Base-by-base conservation (phyloP, 2,329 filamentous ascomycete species). In the Trichoderma cornu-damae region DNA sequence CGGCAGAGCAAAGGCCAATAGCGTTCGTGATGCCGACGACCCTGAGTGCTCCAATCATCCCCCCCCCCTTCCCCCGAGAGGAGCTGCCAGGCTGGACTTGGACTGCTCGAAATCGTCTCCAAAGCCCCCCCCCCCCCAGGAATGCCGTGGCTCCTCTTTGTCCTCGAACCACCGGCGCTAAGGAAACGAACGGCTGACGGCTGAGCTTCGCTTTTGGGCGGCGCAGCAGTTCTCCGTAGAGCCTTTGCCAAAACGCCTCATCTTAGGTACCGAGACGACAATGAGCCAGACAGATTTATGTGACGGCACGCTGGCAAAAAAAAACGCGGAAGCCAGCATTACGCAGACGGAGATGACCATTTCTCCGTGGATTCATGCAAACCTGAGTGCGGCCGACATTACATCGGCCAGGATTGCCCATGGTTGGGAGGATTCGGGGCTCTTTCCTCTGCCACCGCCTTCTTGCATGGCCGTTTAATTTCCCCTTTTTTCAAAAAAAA, bases 121-220 rank as follows among this genome's bases (percentile, higher is more conserved):
- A 52, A 22, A 34, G 40, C 51, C 22, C n/a, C n/a, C n/a, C n/a
- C n/a, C n/a, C n/a, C n/a, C n/a, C n/a, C n/a, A n/a, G n/a, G n/a
- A n/a, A n/a, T n/a, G n/a, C n/a, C n/a, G 40, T 54, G 38, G 49
- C 28, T 52, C 49, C 37, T 52, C 40, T 42, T 22, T n/a, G n/a
- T n/a, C 20, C 38, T 53, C 50, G 38, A 43, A 53, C 38, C 38
- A 44, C 50, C 40, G 51, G 22, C 51, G 40, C 51, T 44, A 52
- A 44, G 40, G 12, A 46, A 54, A 28, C 51, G 40, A 46, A 37
- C 51, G 51, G 46, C 51, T 54, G 51, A 54, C 30, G 51, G 51
- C 51, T 54, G 51, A 54, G 51, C 51, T 40, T 54, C 30, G 22
- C n/a, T 20, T n/a, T 12, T 18, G 14, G 24, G 2, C 16, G 3